Evolutionary conservation across 129 eudicot genomes (phyloP).

Genomic region (Solidago caesia): DNA sequence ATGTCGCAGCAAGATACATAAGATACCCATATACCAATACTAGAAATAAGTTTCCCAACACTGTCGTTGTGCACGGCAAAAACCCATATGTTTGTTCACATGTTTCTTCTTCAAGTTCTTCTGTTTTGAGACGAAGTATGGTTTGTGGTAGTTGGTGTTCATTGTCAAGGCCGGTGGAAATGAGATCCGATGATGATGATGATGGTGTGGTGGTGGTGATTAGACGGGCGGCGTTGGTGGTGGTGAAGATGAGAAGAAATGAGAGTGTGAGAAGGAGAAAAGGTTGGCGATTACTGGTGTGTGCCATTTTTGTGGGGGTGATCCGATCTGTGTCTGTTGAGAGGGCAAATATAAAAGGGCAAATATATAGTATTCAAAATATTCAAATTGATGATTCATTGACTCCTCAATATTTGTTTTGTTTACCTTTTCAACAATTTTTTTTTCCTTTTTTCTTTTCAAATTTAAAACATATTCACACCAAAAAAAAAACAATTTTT

Average conservation of each 20-base stretch:
- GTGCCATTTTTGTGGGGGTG: slow-evolving; percentile 11
- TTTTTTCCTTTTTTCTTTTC: too few species aligned
- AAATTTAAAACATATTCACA: too few species aligned
- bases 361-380: too few species aligned
- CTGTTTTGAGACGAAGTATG: slow-evolving; percentile 35
- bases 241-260: slow-evolving; percentile 36
- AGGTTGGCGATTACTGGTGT: slow-evolving; percentile 12
- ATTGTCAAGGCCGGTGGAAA: slow-evolving; percentile 50
- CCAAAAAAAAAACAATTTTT: too few species aligned
- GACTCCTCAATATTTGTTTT: too few species aligned
- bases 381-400: too few species aligned
- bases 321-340: not conserved
- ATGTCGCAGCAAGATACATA: slow-evolving; percentile 74
- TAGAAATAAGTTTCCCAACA: slow-evolving; percentile 58
- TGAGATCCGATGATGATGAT: slow-evolving; percentile 38
- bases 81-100: slow-evolving; percentile 82
- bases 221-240: slow-evolving; percentile 40
- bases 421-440: too few species aligned
- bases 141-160: not conserved
- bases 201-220: slow-evolving; percentile 27
- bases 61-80: slow-evolving; percentile 69
- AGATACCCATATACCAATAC: slow-evolving; percentile 69
- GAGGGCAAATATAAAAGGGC: not conserved
- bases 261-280: slow-evolving; percentile 31
- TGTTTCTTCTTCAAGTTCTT: slow-evolving; percentile 34